These are phyloP conservation scores for Wickerhamia fluorescens DNA, from an alignment of 805 yeast species.

Conservation along the genomic window DNA sequence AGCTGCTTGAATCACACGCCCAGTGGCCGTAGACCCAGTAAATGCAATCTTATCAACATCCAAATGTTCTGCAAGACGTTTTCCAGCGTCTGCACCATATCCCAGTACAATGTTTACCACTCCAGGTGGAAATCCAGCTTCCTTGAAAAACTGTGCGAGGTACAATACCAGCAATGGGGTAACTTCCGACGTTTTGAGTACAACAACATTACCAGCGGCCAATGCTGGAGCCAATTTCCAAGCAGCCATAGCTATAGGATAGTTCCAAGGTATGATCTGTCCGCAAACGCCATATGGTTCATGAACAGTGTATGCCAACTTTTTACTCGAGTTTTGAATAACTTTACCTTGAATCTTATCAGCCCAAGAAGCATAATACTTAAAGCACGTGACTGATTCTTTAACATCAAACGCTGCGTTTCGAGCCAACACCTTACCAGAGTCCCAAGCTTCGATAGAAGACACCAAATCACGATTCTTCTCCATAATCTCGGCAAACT, in stretches of 20 bases:
- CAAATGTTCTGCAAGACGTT: conserved; percentile 51
- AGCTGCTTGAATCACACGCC: conserved; percentile 52
- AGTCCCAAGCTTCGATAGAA: conserved; percentile 41
- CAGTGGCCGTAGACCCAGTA: conserved; percentile 56
- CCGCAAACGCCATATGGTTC: conserved; percentile 65
- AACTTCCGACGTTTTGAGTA: conserved; percentile 68
- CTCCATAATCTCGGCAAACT: conserved; percentile 30
- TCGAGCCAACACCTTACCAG: conserved; percentile 38
- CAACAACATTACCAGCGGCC: conserved; percentile 70
- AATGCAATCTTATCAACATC: conserved; percentile 46
- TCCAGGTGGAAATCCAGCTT: conserved; percentile 75
- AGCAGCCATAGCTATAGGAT: conserved; percentile 60
- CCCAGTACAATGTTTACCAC: conserved; percentile 69
- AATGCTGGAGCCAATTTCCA: conserved; percentile 83
- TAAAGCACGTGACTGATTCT: conserved; percentile 37
- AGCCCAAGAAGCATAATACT: conserved; percentile 59
- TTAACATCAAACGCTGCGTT: conserved; percentile 46
- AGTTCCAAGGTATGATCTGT: conserved; percentile 69
- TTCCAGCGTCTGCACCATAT: conserved; percentile 63
- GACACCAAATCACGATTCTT: conserved; percentile 27
- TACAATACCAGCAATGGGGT: conserved; percentile 66
- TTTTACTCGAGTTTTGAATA: conserved; percentile 37
- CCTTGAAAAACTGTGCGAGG: conserved; percentile 49
- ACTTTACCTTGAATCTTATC: conserved; percentile 46
- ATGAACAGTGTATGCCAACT: conserved; percentile 60